These are phyloP conservation scores for Lactarius sp. DNA, from an alignment of 768 basidiomycete genomes.

Conservation along the genomic window DNA sequence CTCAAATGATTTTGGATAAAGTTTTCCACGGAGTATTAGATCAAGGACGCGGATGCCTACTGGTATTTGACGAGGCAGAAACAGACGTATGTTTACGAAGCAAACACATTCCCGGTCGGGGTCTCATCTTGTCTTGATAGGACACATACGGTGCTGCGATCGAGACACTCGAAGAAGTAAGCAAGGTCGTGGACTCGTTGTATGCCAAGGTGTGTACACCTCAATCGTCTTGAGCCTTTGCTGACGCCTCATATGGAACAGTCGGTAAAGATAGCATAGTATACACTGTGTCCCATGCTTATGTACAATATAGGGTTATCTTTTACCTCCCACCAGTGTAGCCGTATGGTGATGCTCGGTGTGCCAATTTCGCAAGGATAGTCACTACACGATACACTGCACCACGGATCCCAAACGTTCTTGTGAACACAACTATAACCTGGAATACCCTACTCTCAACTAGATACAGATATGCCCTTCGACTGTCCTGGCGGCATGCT, in stretches of 20 bases:
- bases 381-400: too few relatives aligned
- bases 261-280: slow-evolving; percentile 27
- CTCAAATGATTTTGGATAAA: slow-evolving; percentile 98
- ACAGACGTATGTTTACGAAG: slow-evolving; percentile 61
- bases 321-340: neutral
- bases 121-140: slow-evolving; percentile 37
- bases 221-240: slow-evolving; percentile 24
- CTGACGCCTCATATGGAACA: slow-evolving; percentile 4
- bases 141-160: slow-evolving; percentile 86
- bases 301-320: neutral
- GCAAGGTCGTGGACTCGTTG: slow-evolving; percentile 89
- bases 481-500: too few relatives aligned
- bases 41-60: slow-evolving; percentile 85
- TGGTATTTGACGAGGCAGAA: slow-evolving; percentile 86
- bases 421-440: too few relatives aligned
- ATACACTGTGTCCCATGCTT: neutral
- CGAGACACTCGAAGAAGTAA: slow-evolving; percentile 82
- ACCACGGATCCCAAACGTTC: too few relatives aligned
- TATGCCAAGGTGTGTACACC: slow-evolving; percentile 66
- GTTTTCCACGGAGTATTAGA: slow-evolving; percentile 94
- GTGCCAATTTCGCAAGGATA: neutral
- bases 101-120: slow-evolving; percentile 5
- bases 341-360: neutral
- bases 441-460: too few relatives aligned
- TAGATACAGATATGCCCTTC: too few relatives aligned